phyloP scores from a whole-genome alignment of 1,284 basidiomycete genomes.

The Puccinia horiana region DNA sequence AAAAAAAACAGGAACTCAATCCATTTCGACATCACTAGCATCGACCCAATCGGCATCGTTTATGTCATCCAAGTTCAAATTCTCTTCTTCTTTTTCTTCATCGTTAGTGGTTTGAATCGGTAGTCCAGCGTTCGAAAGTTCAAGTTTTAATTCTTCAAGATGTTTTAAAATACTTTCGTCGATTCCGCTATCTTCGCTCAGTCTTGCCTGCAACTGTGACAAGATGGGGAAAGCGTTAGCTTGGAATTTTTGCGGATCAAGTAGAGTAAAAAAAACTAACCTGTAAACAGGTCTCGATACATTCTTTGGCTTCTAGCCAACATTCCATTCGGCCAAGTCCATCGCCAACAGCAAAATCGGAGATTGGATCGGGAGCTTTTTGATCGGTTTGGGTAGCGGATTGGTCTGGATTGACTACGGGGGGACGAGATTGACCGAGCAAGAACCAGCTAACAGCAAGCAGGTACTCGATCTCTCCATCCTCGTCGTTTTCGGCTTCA shows the following conservation, averaged over 20 bases:
- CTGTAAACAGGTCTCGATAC: constrained; percentile 76
- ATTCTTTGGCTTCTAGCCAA: constrained; percentile 75
- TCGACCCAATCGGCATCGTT: constrained; percentile 47
- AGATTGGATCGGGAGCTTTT: constrained; percentile 59
- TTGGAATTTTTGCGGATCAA: not conserved
- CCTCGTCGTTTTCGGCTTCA: constrained; percentile 79
- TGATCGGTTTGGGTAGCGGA: constrained; percentile 58
- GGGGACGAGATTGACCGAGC: constrained; percentile 58
- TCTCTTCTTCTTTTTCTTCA: constrained; percentile 9
- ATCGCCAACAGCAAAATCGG: constrained; percentile 61
- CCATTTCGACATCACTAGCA: constrained; percentile 46
- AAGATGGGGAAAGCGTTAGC: not conserved
- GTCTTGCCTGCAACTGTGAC: constrained; percentile 66
- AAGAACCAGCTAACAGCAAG: constrained; percentile 91
- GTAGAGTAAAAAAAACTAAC: constrained; percentile 62
- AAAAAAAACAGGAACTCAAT: not conserved
- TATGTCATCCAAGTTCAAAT: not conserved
- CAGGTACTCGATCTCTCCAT: constrained; percentile 90
- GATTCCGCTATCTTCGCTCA: constrained; percentile 68
- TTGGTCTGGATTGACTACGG: constrained; percentile 65
- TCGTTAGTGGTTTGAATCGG: not conserved
- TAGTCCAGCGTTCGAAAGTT: constrained; percentile 71
- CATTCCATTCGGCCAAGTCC: constrained; percentile 75
- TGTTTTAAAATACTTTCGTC: constrained; percentile 79
- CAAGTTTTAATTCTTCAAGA: constrained; percentile 70